Base-by-base conservation (phyloP, 2,329 filamentous ascomycete species). In the Apiospora phragmitis region DNA sequence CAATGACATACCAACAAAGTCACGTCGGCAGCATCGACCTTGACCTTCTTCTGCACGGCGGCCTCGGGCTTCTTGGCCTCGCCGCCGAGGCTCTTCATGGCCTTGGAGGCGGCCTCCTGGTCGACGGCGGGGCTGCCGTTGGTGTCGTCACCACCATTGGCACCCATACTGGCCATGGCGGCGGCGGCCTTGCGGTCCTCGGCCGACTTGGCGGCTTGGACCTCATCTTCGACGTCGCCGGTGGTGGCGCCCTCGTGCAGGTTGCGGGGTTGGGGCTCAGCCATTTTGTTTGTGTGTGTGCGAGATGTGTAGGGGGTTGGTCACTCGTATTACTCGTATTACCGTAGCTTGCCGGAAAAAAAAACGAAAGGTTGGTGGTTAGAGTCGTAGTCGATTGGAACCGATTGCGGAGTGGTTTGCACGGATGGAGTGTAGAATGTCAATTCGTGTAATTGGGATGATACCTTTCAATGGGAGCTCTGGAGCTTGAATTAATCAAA, bases 171-270 rank as follows among this genome's bases (percentile, higher is more conserved):
- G 66, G 91, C 92, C 71, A 94, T 88, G 41, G 92, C 93, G 8
- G 90, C 91, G 51, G 91, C 91, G 65, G 92, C 91, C 81, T 94
- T 94, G 81, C 92, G 90, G 83, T 94, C 92, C 81, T 94, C 92
- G 77, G 92, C 92, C 55, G 88, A 89, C 81, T 91, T 92, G 77
- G 87, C 86, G 43, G 74, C 73, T 67, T 82, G 81, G 74, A 85
- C 81, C 75, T 89, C 88, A 72, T 90, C 88, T 70, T 90, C 88
- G 73, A 87, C 83, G 73, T 90, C 88, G 72, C 85, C 88, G 65
- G 85, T 83, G 41, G 87, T 86, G 71, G 88, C 88, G 78, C 90
- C 90, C 79, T 92, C 89, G 73, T 86, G 83, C 71, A 91, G 80
- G 68, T 79, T 83, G 62, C 85, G 77, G 55, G 90, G 89, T 79